Evolutionary conservation across 2,329 filamentous ascomycete species (phyloP), one percentile per base, ranked within the genome.

Genomic region (Metarhizium rileyi): DNA sequence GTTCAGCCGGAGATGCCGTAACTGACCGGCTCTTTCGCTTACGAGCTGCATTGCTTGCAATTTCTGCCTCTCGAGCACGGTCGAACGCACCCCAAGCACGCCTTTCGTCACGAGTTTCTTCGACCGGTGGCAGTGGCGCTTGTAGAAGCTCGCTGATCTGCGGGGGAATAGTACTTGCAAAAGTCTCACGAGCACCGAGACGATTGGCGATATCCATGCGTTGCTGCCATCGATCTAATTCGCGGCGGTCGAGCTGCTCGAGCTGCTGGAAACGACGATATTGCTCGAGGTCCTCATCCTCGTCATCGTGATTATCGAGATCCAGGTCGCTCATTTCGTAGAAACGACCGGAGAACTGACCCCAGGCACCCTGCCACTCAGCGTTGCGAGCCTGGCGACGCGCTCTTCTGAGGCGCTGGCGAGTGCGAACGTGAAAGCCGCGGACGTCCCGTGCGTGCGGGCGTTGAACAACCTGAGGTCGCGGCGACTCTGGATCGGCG

Each of bases 71-170:
- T 55, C 88, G 79, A 41, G 87, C 90, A 64, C 84, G 87, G 57
- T 96, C 90, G 54, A 97, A 84, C 20, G 87, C 89, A 54, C 90
- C 88, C 93, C 91, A 96, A 4, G 91, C 89, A 51, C 83, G 77
- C 48, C 85, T 76, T 65, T 95, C 90, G 57, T 95, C 90, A 40
- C 83, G 71, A 7, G 85, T 86, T 65, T 94, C 87, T 35, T 81
- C 67, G 16, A 70, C 64, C 0, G 69, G 80, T 40, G 81, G 77
- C 30, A 78, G 77, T 16, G 71, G 69, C 60, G 76, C 70, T 51
- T 81, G 77, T 44, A 83, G 70, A 43, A 83, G 76, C 51, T 83
- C 76, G 50, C 83, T 82, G 41, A 87, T 78, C 40, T 70, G 67
- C 5, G 68, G 67, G 3, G 76, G 71, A 18, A 81, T 74, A 53